Evolutionary conservation across 768 basidiomycete species (phyloP), one percentile per base, ranked within the genome.

Genomic region (Russula earlei): DNA sequence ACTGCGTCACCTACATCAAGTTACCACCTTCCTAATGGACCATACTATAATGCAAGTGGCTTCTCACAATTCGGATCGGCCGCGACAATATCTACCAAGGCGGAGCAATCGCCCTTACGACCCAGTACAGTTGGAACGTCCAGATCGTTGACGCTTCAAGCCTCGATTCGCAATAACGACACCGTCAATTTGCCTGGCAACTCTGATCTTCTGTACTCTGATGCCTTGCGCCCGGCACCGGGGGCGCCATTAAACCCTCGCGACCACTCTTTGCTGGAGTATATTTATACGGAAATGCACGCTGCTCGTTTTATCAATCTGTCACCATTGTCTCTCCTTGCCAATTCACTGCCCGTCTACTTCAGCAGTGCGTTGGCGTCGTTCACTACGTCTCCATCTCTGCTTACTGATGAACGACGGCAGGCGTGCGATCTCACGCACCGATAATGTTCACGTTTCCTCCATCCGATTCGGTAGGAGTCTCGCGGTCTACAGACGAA

Each of bases 201-300:
- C 25, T 37, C 25, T 34, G 43, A 33, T 54, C 20, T 11, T 31
- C 34, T 43, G 42, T 24, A 43, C 11, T 49, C 20, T 19, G 47
- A 60, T 19, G 37, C 15, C 38, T 24, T 34, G 20, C 60, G 40
- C 5, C 41, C 46, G 29, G 44, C 8, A 12, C 31, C 60, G 1
- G 34, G 44, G 7, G 36, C 44, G 12, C 59, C 58, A 0, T 59
- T 64, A 3, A 79, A 88, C 64, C 85, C 86, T 3, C 73, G 83
- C 9, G 84, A 88, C 56, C 87, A 88, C 63, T 74, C 77, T 0
- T 60, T 85, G 12, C 70, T 89, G 22, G 80, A 83, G 62, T 69
- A 68, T 43, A 82, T 87, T 11, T 88, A 86, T 70, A 74, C 70
- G 19, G 80, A 83, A 60, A 82, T 84, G 79, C 82, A 87, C 25